phyloP scores from a whole-genome alignment of 169 alveolate genomes.

The Cryptosporidium parvum region DNA sequence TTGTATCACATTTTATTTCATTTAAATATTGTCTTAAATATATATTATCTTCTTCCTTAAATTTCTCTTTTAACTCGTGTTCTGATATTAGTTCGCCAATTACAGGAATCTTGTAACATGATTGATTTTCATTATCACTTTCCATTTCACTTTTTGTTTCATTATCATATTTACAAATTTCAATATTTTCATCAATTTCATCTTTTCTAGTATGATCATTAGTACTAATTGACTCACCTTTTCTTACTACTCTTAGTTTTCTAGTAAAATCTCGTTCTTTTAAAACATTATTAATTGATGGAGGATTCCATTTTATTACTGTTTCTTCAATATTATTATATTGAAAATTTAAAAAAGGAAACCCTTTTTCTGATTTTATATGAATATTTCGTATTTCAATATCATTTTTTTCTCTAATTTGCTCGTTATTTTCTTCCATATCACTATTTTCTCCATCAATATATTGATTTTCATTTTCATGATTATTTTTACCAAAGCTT shows the following conservation, averaged over 20 bases:
- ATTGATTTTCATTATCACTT: background rate
- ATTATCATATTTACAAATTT: background rate
- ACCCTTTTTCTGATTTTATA: conserved; percentile 49
- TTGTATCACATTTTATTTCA: conserved; percentile 28
- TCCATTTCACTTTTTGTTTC: background rate
- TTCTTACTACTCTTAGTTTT: conserved; percentile 11
- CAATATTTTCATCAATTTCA: background rate
- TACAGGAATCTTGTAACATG: background rate
- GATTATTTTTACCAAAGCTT: conserved; percentile 1
- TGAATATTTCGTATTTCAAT: background rate
- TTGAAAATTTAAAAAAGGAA: conserved; percentile 51
- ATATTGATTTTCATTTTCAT: background rate
- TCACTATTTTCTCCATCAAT: background rate
- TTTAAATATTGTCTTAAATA: conserved; percentile 13
- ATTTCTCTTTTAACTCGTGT: conserved; percentile 4
- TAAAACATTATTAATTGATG: conserved; percentile 34
- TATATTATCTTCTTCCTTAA: conserved; percentile 23
- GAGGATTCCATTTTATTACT: conserved; percentile 44
- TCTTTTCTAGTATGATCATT: background rate
- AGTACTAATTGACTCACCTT: background rate
- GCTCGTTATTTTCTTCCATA: background rate
- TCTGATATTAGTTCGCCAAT: conserved; percentile 36
- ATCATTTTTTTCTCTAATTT: background rate
- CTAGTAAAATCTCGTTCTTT: conserved; percentile 22
- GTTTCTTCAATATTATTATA: conserved; percentile 50